Evolutionary conservation across 1,139 yeast species (phyloP), one percentile per base, ranked within the genome.

Genomic region (Hansenula anomala): DNA sequence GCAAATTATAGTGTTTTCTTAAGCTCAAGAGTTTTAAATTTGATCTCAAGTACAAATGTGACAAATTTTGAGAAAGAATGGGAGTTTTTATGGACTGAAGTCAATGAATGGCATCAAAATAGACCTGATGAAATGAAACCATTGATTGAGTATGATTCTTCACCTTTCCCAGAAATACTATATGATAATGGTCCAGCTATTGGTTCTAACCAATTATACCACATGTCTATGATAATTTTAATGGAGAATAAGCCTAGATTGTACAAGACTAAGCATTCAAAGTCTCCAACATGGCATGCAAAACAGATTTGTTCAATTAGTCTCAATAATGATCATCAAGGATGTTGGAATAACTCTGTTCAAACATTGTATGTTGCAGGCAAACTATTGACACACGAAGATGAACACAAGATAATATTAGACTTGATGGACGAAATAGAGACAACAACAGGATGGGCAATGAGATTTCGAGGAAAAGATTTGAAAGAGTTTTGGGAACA

Each of bases 321-420:
- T 30, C 43, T 63, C n/a, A 56, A 63, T 31, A 67, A 67, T 42
- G 51, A 48, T 26, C 61, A 62, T 42, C 66, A 58, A 35, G 71
- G 70, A 1, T 63, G 69, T 40, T 62, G 66, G 62, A 64, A 64
- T 34, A 64, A 64, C 43, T 59, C 71, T 1, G 50, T 66, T 14
- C 72, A 67, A 42, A 67, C 69, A 0, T 45, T 67, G 17, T 66
- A 66, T 62, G 56, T 66, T 17, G 71, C 72, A 8, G 71, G 71
- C 2, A 62, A 59, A 45, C 47, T 65, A 22, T 48, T 67, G 38
- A 65, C 68, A 30, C 64, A 66, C 45, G 61, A 59, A 26, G 59
- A 61, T 33, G 72, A 67, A 36, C 71, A 64, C 43, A 47, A 57
- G 2, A 58, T 61, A 3, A 55, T 67, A 11, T 37, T 63, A 30